Evolutionary conservation across 768 basidiomycete genomes (phyloP), one percentile per base, ranked within the genome.

Genomic region (Trametes punicea): DNA sequence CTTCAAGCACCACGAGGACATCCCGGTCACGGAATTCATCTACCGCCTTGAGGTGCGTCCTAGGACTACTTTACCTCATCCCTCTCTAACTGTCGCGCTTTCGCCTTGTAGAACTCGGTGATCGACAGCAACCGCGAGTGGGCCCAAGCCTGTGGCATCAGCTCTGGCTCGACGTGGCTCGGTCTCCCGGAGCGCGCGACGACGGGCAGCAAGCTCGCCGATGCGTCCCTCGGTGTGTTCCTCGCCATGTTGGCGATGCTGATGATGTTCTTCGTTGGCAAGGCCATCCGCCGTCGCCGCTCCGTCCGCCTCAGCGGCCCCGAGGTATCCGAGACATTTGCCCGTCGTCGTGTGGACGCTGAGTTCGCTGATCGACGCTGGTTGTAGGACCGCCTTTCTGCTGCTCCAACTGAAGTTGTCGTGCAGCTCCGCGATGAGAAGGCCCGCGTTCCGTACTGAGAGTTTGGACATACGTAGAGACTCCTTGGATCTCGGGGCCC

Each of bases 11-110:
- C 75, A 79, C 55, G 74, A 82, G 53, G 90, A 91, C 66, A 87
- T 92, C 64, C 85, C 89, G 46, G 76, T 91, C 65, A 90, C 88
- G 13, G 88, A 90, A 67, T 91, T 92, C 76, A 87, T 90, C 69
- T 89, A 90, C 77, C 81, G 85, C 53, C 77, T 85, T 51, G 85
- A 90, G 81, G 89, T 88, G 8, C 34, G 15, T 36, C 34, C 34
- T n/a, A n/a, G n/a, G 15, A 15, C 15, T 36, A 8, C n/a, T 36
- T 55, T 49, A 23, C n/a, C n/a, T 26, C 42, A 21, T 26, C 26
- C 20, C 6, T n/a, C 33, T 42, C 31, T 33, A 40, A 21, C n/a
- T 26, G 34, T 41, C 15, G 36, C 23, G 46, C 21, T 36, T 11
- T 1, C 18, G 11, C 18, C 15, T 26, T 41, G 50, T 54, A 78